Conservation (phyloP, 257 asterid genomes). For the Linaria vulgaris region DNA sequence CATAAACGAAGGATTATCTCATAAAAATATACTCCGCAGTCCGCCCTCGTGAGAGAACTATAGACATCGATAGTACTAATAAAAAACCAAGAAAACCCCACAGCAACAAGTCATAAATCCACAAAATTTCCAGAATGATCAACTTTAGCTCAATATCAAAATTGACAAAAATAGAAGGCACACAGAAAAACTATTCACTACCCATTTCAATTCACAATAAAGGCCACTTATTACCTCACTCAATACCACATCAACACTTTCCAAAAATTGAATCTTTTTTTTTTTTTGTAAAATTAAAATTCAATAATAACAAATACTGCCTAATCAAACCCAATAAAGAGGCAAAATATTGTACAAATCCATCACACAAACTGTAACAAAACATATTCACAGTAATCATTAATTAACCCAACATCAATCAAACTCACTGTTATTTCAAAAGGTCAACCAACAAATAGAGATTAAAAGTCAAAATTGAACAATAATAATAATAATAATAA, state of each 20-base stretch:
- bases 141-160: too few species aligned
- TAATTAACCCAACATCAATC: neutral
- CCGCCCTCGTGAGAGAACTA: neutral
- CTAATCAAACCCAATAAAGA: too few species aligned
- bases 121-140: too few species aligned
- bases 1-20: neutral
- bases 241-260: too few species aligned
- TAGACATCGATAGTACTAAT: neutral
- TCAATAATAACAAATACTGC: too few species aligned
- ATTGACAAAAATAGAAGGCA: neutral
- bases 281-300: too few species aligned
- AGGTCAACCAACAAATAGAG: constrained; percentile 32
- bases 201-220: neutral
- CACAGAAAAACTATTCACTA: neutral
- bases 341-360: neutral
- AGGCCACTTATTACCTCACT: neutral
- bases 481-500: neutral
- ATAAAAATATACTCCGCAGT: neutral
- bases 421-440: constrained; percentile 25
- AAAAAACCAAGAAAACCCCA: too few species aligned
- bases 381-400: neutral
- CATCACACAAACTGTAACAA: constrained; percentile 23
- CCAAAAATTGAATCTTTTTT: too few species aligned
- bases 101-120: too few species aligned
- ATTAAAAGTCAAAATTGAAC: neutral